Conservation (phyloP, 2,329 filamentous ascomycete species). For the Colletotrichum tropicale region DNA sequence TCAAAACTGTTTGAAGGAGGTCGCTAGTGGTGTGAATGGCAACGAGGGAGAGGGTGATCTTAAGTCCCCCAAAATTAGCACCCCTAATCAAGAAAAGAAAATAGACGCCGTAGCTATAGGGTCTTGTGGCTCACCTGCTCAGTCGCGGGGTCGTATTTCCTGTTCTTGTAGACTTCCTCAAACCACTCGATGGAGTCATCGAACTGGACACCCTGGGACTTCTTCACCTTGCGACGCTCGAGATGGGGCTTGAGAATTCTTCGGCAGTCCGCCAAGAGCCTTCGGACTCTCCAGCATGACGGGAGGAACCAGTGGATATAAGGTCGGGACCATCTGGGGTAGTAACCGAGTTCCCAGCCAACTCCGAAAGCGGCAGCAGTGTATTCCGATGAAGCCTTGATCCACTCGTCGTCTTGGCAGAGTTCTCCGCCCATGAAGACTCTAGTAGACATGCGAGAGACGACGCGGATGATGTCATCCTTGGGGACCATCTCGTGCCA, state of each 20-base stretch:
- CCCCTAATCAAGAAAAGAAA: too few relatives aligned
- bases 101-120: too few relatives aligned
- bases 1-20: conserved; percentile 21
- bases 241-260: conserved; percentile 18
- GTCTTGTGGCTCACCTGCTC: not conserved
- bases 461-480: conserved; percentile 1
- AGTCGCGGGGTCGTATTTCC: conserved; percentile 7
- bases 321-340: conserved; percentile 19
- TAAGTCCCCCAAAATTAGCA: too few relatives aligned
- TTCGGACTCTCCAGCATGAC: conserved; percentile 11
- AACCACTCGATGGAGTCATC: conserved; percentile 27
- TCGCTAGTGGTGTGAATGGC: conserved; percentile 28
- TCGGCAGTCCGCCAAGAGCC: not conserved
- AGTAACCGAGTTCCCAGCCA: conserved; percentile 6
- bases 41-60: conserved; percentile 22
- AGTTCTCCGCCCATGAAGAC: conserved; percentile 23
- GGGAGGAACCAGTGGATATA: conserved; percentile 23
- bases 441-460: conserved; percentile 21
- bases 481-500: conserved; percentile 18
- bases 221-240: conserved; percentile 1
- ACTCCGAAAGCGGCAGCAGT: not conserved
- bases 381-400: conserved; percentile 14
- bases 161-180: not conserved
- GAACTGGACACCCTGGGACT: not conserved
- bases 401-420: conserved; percentile 20